Base-by-base conservation (phyloP, 345 rosid genomes). In the Rhodamnia argentea region DNA sequence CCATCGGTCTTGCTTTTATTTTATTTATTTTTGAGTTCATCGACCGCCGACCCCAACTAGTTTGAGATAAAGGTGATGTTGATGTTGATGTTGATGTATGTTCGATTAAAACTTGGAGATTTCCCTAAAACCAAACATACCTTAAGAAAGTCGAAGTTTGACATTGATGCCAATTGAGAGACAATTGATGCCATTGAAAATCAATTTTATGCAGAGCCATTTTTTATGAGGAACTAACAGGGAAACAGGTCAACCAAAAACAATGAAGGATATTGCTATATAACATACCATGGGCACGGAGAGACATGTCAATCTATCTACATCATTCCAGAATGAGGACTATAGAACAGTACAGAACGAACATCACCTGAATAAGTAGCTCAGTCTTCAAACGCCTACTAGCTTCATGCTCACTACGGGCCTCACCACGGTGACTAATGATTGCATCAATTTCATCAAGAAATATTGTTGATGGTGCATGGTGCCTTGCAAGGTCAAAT, bases 351-450 rank as follows among this genome's bases (percentile, higher is more conserved):
- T 83, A 52, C n/a, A 54, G 55, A 29, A 86, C 58, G 86, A 87
- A 89, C 85, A 86, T 87, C 88, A 95, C 99, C 96, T 97, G 99
- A 86, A 97, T 93, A 84, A 97, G 99, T n/a, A 97, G 95, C 91
- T 97, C 99, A 5, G 99, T 97, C 89, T 97, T 97, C 93, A 97
- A 91, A 84, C 99, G 98, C 90, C 99, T 92, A 86, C 99, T 97
- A 81, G 99, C 99, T 92, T 97, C 99, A 89, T 97, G 99, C 90
- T 97, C 99, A 90, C 98, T 96, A 27, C 92, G 92, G 53, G 93
- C 99, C 93, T 94, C 98, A 82, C 99, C 99, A 85, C 99, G 98
- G 75, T 96, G 99, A 78, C 99, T 97, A 85, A 97, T 96, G 59
- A 97, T 96, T 10, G 99, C 99, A 83, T 96, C 99, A 32, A 97